Evolutionary conservation across 2,329 filamentous ascomycete species (phyloP), one percentile per base, ranked within the genome.

Genomic region (Fusarium goolgardi): DNA sequence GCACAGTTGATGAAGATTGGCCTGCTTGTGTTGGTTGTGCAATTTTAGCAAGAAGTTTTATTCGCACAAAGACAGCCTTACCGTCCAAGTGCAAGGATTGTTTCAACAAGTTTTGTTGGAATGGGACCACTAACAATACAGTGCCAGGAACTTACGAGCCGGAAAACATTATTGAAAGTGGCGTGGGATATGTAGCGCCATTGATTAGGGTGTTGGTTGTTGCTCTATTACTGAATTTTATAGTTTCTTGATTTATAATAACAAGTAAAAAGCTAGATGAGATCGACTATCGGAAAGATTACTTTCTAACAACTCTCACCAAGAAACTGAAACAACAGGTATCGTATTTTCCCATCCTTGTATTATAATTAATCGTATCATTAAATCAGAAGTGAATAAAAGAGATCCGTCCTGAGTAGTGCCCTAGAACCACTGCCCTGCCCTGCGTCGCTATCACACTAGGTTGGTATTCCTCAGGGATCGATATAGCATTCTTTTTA

Each of bases 1-100:
- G 85, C 32, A 93, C 91, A 0, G 72, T 89, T 2, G 90, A 95
- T 74, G 71, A 78, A 0, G 77, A 89, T 46, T 97, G 94, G 93
- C 84, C 89, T 0, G 83, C 87, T 0, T 97, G 94, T 72, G 89
- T 96, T 3, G 92, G 88, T 6, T 97, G 94, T 77, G 94, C 93
- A 18, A 45, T 45, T 20, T 29, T 45, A 16, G 41, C 41, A 44
- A 44, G 41, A 12, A 44, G 41, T 23, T 27, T 44, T n/a, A 8
- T 3, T 44, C 41, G 41, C 11, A 44, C 41, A 27, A 44, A 27
- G 23, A 27, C 41, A 11, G 6, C 23, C 25, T 4, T 44, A 27
- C 41, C 41, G 5, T 27, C 23, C 18, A 16, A 44, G 18, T 44
- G 41, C 12, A 16, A 44, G 25, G 41, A 27, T 13, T 44, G 41